Base-by-base conservation (phyloP, 495 filamentous ascomycete genomes). In the Aspergillus sclerotioniger region DNA sequence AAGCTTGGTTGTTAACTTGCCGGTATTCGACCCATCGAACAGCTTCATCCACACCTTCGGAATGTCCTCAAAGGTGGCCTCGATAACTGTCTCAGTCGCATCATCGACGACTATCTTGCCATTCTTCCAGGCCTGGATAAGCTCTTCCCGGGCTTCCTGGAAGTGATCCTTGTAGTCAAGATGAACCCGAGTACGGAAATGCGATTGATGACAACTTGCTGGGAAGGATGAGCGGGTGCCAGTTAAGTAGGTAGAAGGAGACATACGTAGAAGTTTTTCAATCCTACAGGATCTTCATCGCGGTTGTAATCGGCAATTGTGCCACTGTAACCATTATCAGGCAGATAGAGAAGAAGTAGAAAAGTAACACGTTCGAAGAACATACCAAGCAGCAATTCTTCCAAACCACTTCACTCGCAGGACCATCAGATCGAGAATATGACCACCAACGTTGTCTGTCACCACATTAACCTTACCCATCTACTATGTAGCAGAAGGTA, bases 371-470 rank as follows among this genome's bases (percentile, higher is more conserved):
- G n/a, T n/a, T n/a, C n/a, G 37, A 16, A 8, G 1, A 21, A 35
- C 59, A 39, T 58, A 69, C 63, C 85, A 87, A 53, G 84, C 82
- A 19, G 84, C 82, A 64, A 90, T 80, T 16, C 87, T 78, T 0
- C 85, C 78, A 62, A 69, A 65, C 50, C 66, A 59, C 63, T 82
- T 83, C 56, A 88, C 76, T 21, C 80, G 74, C 10, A 63, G 65
- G 21, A 89, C 69, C 62, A 84, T 85, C 44, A 84, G 57, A 58
- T 89, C 84, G 58, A 89, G 75, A 56, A 89, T 83, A 55, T 82
- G 75, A 0, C 86, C 87, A 1, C 86, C 86, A n/a, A 88, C 87
- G 63, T 89, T 89, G 62, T 89, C 87, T 70, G 41, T 12, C 19
- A 39, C 16, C 7, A 25, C 25, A 21, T 51, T 16, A 53, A 17